phyloP scores from a whole-genome alignment of 306 rosid species.

The Sphenostylis stenocarpa region DNA sequence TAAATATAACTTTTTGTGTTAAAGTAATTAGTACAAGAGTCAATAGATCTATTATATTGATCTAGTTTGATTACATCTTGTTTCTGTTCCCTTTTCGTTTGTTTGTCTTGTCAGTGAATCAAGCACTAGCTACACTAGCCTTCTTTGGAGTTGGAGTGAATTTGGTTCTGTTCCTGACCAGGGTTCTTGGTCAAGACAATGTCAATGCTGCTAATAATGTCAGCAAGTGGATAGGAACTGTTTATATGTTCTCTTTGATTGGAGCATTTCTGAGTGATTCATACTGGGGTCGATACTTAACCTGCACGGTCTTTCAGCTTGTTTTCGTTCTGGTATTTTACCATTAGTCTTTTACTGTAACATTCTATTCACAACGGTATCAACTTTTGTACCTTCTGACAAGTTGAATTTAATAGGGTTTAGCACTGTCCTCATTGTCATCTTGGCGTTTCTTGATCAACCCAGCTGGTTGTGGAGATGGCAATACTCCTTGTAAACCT shows the following conservation, averaged over 20 bases:
- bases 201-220: conserved; percentile 65
- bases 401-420: conserved; percentile 38
- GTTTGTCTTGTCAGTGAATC: conserved; percentile 45
- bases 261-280: conserved; percentile 73
- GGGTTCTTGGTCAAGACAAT: conserved; percentile 62
- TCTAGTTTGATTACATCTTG: no score
- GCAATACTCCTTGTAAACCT: conserved; percentile 37
- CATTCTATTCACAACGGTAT: background rate
- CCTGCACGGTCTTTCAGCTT: conserved; percentile 62
- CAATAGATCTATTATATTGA: no score
- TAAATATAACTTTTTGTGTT: no score
- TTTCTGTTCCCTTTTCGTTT: background rate
- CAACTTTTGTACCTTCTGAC: background rate
- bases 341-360: background rate
- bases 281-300: conserved; percentile 63
- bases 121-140: conserved; percentile 67
- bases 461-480: conserved; percentile 60
- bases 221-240: conserved; percentile 75
- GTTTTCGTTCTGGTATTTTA: conserved; percentile 48
- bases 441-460: conserved; percentile 57
- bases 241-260: conserved; percentile 56
- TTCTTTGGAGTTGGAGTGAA: conserved; percentile 76
- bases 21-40: no score
- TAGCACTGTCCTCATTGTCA: conserved; percentile 52
- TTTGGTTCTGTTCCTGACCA: conserved; percentile 58